A percentile compares a stretch with the other conserved stretches of the same genome.
These are phyloP conservation scores for Spiraea crenata DNA, from an alignment of 331 rosid genomes.

Conservation along the genomic window DNA sequence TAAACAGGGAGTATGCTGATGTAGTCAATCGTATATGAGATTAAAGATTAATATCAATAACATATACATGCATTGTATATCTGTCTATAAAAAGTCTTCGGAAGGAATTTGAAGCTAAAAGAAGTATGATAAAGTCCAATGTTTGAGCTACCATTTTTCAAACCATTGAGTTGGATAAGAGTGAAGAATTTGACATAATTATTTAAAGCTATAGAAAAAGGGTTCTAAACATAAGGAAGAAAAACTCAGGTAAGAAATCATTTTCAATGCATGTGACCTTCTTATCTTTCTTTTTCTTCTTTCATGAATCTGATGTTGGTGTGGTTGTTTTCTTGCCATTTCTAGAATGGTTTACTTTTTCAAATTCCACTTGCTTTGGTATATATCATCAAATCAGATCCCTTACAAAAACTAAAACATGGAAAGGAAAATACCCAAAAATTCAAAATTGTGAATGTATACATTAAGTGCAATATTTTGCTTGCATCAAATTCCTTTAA, in stretches of 20 bases:
- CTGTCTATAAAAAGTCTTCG: conserved; percentile 2
- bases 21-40: too few relatives aligned
- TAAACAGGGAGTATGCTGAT: too few relatives aligned
- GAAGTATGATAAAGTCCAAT: not conserved
- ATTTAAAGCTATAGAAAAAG: not conserved
- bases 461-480: not conserved
- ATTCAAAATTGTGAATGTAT: not conserved
- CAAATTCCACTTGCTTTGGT: not conserved
- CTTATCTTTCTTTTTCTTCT: not conserved
- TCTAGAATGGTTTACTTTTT: not conserved
- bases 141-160: not conserved
- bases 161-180: conserved; percentile 2
- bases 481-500: not conserved
- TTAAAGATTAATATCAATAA: conserved; percentile 1
- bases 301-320: not conserved
- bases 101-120: not conserved
- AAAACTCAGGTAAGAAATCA: not conserved
- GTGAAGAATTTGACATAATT: not conserved
- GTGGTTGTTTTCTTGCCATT: not conserved
- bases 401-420: too few relatives aligned
- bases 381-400: not conserved
- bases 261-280: not conserved
- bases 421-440: not conserved
- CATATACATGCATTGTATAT: not conserved
- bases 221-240: not conserved